Evolutionary conservation across 1,284 basidiomycete species (phyloP), one percentile per base, ranked within the genome.

Genomic region (Lentinus polychrous): DNA sequence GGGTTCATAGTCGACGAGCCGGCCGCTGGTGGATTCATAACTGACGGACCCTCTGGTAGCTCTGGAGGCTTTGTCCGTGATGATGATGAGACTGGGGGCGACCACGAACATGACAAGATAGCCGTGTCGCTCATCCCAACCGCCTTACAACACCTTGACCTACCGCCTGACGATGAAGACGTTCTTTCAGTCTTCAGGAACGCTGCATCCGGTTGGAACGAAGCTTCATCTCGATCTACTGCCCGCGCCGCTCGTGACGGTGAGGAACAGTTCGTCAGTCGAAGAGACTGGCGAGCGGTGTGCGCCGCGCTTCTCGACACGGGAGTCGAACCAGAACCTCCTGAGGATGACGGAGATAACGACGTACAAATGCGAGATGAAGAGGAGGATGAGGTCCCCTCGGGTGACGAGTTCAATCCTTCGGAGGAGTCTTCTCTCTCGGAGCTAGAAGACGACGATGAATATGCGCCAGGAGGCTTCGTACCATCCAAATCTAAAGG

Each of bases 251-350:
- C 15, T 18, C 15, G 60, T 65, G 0, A 58, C 56, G 10, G 46
- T 43, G 6, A 41, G 10, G 59, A 50, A 18, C 51, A 57, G 40
- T 60, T 63, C 41, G 75, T 88, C 20, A 75, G 70, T 53, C 67
- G 72, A 43, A 78, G 79, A 34, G 86, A 88, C 58, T 89, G 83
- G 83, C 73, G 83, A 33, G 73, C 83, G 14, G 81, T 89, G 7
- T 89, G 86, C 60, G 76, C 81, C 11, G 81, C 81, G 1, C 65
- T 89, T 2, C 67, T 87, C 52, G 69, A 59, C 17, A 43, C 43
- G 12, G 58, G 48, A 3, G 55, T 40, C 3, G 48, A 46, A 59
- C 15, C 61, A 60, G 27, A 45, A 23, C 24, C 27, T 23, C 56
- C 55, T 36, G 59, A 60, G 17, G 65, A 63, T n/a, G 60, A 53